Percentiles rank a stretch among this genome's conserved stretches.
These are phyloP conservation scores for Solanum sitiens DNA, from an alignment of 257 asterid genomes.

Conservation along the genomic window DNA sequence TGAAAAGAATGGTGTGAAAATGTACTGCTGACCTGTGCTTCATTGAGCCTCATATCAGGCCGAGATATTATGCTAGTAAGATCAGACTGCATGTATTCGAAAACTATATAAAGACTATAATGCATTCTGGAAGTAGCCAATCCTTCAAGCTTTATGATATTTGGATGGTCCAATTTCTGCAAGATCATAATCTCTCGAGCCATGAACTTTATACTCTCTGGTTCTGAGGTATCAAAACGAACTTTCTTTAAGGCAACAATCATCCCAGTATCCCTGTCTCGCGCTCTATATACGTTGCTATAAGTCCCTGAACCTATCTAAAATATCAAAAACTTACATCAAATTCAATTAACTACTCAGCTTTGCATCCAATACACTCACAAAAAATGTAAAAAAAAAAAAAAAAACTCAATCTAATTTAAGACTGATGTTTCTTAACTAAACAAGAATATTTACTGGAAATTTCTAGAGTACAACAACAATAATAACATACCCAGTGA, in stretches of 20 bases:
- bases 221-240: slow-evolving; percentile 70
- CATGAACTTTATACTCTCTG: slow-evolving; percentile 86
- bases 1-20: not conserved
- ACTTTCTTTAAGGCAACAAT: slow-evolving; percentile 75
- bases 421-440: too few species aligned
- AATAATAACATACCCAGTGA: too few species aligned
- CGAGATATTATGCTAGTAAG: slow-evolving; percentile 41
- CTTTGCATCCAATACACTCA: not conserved
- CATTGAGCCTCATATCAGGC: slow-evolving; percentile 52
- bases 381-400: not conserved
- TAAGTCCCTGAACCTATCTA: slow-evolving; percentile 77
- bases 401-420: too few species aligned
- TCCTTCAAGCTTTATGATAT: slow-evolving; percentile 70
- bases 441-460: too few species aligned
- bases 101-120: slow-evolving; percentile 68
- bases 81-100: slow-evolving; percentile 63
- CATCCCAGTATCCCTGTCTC: slow-evolving; percentile 52
- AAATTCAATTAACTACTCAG: not conserved
- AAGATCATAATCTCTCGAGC: slow-evolving; percentile 69
- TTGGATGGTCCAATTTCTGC: slow-evolving; percentile 65
- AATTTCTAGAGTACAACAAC: too few species aligned
- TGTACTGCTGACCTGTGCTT: slow-evolving; percentile 49
- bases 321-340: not conserved
- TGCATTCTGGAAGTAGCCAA: slow-evolving; percentile 91
- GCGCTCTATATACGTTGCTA: slow-evolving; percentile 75